Conservation (phyloP, 2,329 filamentous ascomycete species). For the Dactylellina cionopaga region DNA sequence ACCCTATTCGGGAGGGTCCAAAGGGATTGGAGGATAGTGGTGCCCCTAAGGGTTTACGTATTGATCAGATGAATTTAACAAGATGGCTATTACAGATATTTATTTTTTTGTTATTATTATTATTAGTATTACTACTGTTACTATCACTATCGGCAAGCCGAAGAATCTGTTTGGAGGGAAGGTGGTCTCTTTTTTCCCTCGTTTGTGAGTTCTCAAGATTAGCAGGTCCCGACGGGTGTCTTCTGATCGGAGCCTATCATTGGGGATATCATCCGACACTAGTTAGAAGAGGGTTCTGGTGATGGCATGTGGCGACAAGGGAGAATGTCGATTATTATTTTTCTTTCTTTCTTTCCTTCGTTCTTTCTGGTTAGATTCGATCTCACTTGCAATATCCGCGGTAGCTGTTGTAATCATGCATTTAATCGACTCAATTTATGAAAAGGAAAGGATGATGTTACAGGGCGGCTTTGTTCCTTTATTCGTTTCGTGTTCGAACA, state of each 20-base stretch:
- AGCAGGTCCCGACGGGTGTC: neutral
- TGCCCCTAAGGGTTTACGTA: neutral
- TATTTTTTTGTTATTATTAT: neutral
- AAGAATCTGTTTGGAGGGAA: slow-evolving; percentile 7
- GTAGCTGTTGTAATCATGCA: slow-evolving; percentile 24
- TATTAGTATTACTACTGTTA: neutral
- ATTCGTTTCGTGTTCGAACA: slow-evolving; percentile 52
- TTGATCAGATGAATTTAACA: neutral
- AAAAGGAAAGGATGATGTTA: neutral
- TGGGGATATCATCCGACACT: slow-evolving; percentile 27
- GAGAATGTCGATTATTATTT: neutral
- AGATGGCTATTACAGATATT: neutral
- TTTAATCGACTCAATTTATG: slow-evolving; percentile 5
- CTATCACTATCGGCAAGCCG: neutral
- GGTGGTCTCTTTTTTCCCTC: slow-evolving; percentile 19
- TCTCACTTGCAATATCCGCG: slow-evolving; percentile 10
- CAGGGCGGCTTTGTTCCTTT: slow-evolving; percentile 31
- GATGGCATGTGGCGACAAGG: slow-evolving; percentile 13
- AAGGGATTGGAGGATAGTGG: neutral
- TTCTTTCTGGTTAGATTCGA: neutral
- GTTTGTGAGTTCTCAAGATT: neutral
- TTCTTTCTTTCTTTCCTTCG: neutral
- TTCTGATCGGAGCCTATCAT: slow-evolving; percentile 27
- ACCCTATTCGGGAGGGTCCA: slow-evolving; percentile 15
- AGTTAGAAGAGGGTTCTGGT: neutral